Base-by-base conservation (phyloP, 495 filamentous ascomycete genomes). In the Cairneyella variabilis region DNA sequence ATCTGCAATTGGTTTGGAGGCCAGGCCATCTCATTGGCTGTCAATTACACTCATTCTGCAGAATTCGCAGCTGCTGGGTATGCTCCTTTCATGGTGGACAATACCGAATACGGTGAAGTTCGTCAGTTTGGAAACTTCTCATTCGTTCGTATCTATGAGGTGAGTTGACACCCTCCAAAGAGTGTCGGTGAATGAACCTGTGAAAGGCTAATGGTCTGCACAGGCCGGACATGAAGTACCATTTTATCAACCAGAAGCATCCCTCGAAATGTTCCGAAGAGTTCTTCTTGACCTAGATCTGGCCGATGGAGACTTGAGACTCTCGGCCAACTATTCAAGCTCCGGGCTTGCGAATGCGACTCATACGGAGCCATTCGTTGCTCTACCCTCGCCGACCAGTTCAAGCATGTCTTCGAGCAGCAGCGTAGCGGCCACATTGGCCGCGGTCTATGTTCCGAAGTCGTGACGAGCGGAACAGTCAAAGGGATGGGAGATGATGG, bases 111-210 rank as follows among this genome's bases (percentile, higher is more conserved):
- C 20, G 64, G 67, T 32, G 84, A 83, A 14, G 78, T 83, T 21
- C 77, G 80, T 16, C 80, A 86, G 54, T 66, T 71, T 36, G 83
- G 80, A n/a, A 72, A 78, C 57, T 80, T 85, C 51, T 78, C 78
- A 20, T 88, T 87, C 60, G 68, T 74, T 6, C 71, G 82, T 0
- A 67, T 86, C 9, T 82, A 80, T 60, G 70, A 83, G 54, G 79
- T 76, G 17, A 83, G 84, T 0, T 82, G 84, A 55, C 71, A 77
- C 51, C 78, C 10, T 8, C 16, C 49, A 1, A 40, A n/a, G n/a
- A n/a, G n/a, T n/a, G n/a, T n/a, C n/a, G n/a, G n/a, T n/a, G n/a
- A n/a, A n/a, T n/a, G n/a, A n/a, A n/a, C n/a, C n/a, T n/a, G n/a
- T n/a, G n/a, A n/a, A n/a, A n/a, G n/a, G n/a, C n/a, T n/a, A n/a